Percentiles rank a stretch among this genome's conserved stretches.
phyloP scores from a whole-genome alignment of 2,329 filamentous ascomycete genomes.

The Neurospora sp. region DNA sequence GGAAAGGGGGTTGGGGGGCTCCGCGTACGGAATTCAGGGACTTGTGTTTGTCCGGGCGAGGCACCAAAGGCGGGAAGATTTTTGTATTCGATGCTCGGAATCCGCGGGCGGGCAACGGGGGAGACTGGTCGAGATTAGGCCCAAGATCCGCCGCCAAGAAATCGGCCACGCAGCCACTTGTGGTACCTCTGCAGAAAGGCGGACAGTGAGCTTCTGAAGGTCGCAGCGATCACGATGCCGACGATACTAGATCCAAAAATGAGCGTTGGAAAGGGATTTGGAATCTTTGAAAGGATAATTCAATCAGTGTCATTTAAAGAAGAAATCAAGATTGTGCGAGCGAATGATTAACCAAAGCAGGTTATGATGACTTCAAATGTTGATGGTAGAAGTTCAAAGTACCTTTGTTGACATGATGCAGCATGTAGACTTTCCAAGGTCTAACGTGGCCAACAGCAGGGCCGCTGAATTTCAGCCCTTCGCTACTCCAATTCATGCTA shows the following conservation, averaged over 20 bases:
- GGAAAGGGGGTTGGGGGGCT: background rate
- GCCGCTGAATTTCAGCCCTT: background rate
- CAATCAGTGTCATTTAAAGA: background rate
- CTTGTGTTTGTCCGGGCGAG: background rate
- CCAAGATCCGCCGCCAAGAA: constrained; percentile 9
- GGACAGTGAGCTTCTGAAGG: background rate
- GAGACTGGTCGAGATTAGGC: constrained; percentile 3
- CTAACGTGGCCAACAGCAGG: background rate
- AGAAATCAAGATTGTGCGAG: background rate
- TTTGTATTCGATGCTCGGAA: background rate
- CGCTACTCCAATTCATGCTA: background rate
- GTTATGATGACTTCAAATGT: background rate
- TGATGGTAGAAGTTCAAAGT: background rate
- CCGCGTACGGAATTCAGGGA: constrained; percentile 1
- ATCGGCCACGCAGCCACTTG: constrained; percentile 5
- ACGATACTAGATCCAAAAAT: background rate
- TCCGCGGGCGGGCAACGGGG: constrained; percentile 1
- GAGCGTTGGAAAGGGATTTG: background rate
- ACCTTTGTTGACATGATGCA: background rate
- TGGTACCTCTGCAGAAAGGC: background rate
- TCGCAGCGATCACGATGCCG: background rate
- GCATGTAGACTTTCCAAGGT: background rate
- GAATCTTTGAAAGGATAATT: background rate
- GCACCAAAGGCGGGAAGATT: background rate
- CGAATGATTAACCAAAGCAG: background rate